These are phyloP conservation scores for Alliaria petiolata DNA, from an alignment of 345 rosid species.

Conservation along the genomic window DNA sequence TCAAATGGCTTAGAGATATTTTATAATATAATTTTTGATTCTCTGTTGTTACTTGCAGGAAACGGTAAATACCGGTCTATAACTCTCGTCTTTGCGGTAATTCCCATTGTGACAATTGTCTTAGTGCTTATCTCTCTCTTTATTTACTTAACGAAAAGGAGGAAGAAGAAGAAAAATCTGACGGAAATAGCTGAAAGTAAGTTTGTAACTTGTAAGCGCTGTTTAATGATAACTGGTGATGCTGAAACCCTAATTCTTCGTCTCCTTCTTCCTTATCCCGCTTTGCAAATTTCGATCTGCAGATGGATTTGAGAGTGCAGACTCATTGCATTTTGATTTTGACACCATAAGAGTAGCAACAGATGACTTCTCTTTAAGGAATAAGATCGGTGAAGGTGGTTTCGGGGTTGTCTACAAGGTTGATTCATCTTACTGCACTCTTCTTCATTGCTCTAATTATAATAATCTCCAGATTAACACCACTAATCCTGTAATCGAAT, in stretches of 20 bases:
- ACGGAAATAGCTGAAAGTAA: no score
- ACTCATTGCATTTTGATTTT: constrained; percentile 30
- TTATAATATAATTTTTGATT: neutral
- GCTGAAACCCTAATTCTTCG: neutral
- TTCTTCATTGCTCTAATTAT: neutral
- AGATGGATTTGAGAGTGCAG: constrained; percentile 22
- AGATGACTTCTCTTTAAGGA: constrained; percentile 16
- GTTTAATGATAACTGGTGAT: neutral
- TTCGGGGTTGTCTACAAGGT: constrained; percentile 40
- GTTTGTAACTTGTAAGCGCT: neutral
- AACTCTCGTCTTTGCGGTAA: neutral
- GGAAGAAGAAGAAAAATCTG: neutral
- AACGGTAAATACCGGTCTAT: neutral
- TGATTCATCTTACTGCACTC: neutral
- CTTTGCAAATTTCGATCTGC: neutral
- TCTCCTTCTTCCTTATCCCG: neutral
- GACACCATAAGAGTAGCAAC: constrained; percentile 27
- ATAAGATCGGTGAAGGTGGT: constrained; percentile 39
- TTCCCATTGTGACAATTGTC: neutral
- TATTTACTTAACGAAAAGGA: constrained; percentile 5
- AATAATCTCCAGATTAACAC: neutral
- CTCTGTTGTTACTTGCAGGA: neutral
- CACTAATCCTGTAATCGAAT: neutral
- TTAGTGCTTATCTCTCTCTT: neutral
- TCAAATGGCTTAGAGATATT: neutral